phyloP scores from a whole-genome alignment of 108 stramenopile species.

The Nannochloropsis granulata region DNA sequence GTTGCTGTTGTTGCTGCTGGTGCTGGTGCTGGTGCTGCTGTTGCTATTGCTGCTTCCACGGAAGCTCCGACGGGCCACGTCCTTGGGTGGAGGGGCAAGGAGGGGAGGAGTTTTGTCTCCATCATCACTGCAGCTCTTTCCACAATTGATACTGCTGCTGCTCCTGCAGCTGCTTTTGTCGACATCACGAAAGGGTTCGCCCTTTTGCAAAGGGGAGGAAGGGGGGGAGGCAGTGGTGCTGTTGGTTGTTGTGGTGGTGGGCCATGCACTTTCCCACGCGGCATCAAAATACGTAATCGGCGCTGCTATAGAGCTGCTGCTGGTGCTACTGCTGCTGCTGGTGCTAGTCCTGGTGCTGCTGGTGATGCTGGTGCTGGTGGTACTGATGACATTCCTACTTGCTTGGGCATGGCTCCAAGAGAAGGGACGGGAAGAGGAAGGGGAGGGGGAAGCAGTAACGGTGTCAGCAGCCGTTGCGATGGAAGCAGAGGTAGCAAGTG shows the following conservation, averaged over 20 bases:
- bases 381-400: too few relatives aligned
- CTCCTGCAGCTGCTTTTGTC: too few relatives aligned
- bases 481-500: too few relatives aligned
- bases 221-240: not conserved
- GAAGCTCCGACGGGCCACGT: not conserved
- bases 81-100: not conserved
- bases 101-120: not conserved
- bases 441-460: not conserved
- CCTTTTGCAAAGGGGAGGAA: not conserved
- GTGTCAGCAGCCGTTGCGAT: too few relatives aligned
- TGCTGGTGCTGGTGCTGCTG: too few relatives aligned
- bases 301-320: not conserved
- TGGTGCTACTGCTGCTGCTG: too few relatives aligned
- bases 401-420: not conserved
- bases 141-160: too few relatives aligned
- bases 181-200: too few relatives aligned
- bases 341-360: too few relatives aligned
- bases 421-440: not conserved
- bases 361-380: too few relatives aligned
- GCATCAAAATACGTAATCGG: not conserved
- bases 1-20: too few relatives aligned
- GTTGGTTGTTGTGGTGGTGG: not conserved
- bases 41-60: not conserved
- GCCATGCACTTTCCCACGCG: not conserved
- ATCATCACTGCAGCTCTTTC: too few relatives aligned